These are phyloP conservation scores for Pelargonium nanum DNA, from an alignment of 345 rosid species.

Conservation along the genomic window DNA sequence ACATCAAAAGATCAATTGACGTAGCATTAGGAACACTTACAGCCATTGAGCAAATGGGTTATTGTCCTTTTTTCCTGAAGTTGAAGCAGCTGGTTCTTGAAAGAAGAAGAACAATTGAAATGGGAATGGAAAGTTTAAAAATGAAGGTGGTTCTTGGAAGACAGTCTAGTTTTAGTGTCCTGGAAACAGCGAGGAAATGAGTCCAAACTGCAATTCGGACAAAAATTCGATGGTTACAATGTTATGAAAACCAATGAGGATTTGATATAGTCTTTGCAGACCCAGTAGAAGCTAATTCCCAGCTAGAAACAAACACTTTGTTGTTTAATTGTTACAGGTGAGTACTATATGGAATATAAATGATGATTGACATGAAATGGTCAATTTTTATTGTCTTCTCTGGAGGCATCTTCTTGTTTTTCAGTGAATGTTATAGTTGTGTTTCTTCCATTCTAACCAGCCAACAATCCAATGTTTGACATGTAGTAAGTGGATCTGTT, in stretches of 20 bases:
- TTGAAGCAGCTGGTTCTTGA: background rate
- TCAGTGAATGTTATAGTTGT: no score
- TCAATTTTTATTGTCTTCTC: no score
- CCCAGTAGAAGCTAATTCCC: no score
- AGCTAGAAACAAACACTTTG: background rate
- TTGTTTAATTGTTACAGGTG: background rate
- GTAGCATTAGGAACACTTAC: conserved; percentile 11
- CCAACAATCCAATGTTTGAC: no score
- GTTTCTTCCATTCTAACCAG: no score
- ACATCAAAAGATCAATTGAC: background rate
- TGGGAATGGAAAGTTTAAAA: background rate
- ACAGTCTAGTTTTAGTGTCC: background rate
- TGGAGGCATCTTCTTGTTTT: no score
- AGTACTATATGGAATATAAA: background rate
- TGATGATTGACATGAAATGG: no score
- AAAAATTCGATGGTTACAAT: conserved; percentile 13
- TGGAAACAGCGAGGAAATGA: conserved; percentile 15
- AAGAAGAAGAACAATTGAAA: background rate
- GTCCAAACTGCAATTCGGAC: conserved; percentile 7
- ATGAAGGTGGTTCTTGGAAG: background rate
- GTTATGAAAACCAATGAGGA: conserved; percentile 2
- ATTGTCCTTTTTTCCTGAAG: background rate
- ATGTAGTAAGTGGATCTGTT: no score
- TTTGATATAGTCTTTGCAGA: background rate
- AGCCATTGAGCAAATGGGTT: conserved; percentile 15